Conservation (phyloP, 2,329 filamentous ascomycete genomes). For the Pseudocercospora musae region DNA sequence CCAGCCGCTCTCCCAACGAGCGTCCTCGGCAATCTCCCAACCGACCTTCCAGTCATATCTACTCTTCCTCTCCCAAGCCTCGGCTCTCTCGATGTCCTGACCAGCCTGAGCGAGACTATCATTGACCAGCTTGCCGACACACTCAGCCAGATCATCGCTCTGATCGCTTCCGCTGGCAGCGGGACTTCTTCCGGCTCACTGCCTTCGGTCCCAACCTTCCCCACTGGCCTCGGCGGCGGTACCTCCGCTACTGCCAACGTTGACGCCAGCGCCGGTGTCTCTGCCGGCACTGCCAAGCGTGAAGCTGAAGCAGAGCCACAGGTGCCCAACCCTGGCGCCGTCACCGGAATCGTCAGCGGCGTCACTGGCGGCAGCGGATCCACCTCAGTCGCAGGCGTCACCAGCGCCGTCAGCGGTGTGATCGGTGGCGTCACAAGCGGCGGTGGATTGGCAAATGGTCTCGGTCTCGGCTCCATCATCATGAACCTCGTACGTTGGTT, state of each 20-base stretch:
- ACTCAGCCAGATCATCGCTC: slow-evolving; percentile 7
- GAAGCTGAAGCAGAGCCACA: background rate
- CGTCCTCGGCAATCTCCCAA: background rate
- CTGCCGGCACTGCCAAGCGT: background rate
- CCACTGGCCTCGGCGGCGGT: background rate
- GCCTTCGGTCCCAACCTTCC: background rate
- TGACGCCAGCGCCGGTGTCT: background rate
- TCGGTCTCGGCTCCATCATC: slow-evolving; percentile 11
- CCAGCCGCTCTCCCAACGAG: background rate
- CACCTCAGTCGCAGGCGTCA: background rate
- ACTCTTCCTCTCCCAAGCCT: background rate
- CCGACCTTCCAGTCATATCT: slow-evolving; percentile 7
- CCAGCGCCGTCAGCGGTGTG: background rate
- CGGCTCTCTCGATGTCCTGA: slow-evolving; percentile 5
- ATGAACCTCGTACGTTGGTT: slow-evolving; percentile 15
- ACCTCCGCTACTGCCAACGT: background rate
- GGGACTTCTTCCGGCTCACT: background rate
- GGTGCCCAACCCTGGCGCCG: background rate
- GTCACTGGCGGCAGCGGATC: background rate
- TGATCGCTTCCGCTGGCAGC: slow-evolving; percentile 5
- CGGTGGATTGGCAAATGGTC: background rate
- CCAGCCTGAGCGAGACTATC: slow-evolving; percentile 5
- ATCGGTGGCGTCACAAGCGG: slow-evolving; percentile 7
- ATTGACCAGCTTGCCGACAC: slow-evolving; percentile 3
- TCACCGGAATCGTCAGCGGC: background rate